Conservation (phyloP, 176 grass and related monocot genomes). For the Aegilops sharonensis region DNA sequence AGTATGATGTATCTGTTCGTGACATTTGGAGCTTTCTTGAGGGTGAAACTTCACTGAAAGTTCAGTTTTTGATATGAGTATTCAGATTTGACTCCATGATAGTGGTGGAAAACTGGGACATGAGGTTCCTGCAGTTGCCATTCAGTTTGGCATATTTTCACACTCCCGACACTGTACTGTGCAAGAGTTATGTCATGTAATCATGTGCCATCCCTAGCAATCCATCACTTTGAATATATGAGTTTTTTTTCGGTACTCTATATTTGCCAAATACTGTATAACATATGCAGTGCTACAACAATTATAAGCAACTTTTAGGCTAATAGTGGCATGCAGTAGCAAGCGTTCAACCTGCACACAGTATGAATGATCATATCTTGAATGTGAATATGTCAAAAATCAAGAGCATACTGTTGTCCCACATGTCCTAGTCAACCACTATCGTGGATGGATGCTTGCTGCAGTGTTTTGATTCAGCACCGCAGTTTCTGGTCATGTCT, state of each 20-base stretch:
- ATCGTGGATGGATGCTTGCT: neutral
- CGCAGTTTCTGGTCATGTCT: neutral
- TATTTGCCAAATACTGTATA: neutral
- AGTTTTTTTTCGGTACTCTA: neutral
- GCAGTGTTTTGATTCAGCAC: neutral
- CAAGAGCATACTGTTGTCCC: neutral
- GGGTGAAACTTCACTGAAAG: neutral
- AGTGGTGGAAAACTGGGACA: neutral
- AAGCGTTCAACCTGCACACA: neutral
- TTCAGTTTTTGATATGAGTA: neutral
- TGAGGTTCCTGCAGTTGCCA: neutral
- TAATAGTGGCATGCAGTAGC: neutral
- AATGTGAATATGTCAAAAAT: conserved; percentile 11
- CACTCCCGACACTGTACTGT: neutral
- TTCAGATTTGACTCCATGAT: neutral
- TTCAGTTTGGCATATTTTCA: neutral
- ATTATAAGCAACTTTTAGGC: neutral
- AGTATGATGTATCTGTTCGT: neutral
- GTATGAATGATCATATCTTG: neutral
- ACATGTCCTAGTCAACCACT: neutral
- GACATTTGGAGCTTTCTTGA: neutral
- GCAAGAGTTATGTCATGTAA: neutral
- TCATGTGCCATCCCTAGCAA: neutral
- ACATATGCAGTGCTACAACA: neutral
- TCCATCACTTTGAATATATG: neutral